Evolutionary conservation across 1,284 basidiomycete genomes (phyloP), one percentile per base, ranked within the genome.

Genomic region (Polyporus tsugae): DNA sequence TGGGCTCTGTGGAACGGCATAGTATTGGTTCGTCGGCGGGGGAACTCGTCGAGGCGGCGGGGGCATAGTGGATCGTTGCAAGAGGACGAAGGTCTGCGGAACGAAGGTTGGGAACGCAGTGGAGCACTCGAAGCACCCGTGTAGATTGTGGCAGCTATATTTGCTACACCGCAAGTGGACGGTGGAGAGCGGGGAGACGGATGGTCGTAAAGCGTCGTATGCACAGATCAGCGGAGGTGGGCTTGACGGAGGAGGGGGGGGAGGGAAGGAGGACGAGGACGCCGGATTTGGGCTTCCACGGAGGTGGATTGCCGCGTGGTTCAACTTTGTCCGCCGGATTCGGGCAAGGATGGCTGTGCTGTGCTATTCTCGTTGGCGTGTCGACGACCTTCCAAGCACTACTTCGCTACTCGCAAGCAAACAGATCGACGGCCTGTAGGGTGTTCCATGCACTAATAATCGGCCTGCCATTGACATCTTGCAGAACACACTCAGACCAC

Each of bases 1-100:
- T 29, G 86, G 85, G 74, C 83, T 87, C 69, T 86, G 85, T 4
- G 85, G 84, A 19, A 86, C 83, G 19, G 85, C 82, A 75, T 85
- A 82, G 75, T 85, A 86, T 6, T 81, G 81, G 61, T 81, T 82
- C 49, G 68, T 72, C n/a, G 80, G 80, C 1, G 79, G 76, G 52
- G 79, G 81, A 29, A 80, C 78, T 66, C 80, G 77, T 66, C 82
- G 77, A 39, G 79, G 78, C 63, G 78, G 78, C 69, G 78, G 77
- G 44, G 82, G 77, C 82, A 83, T 83, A 69, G 70, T 66, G 71
- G 64, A 52, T 59, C 60, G 60, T 66, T 42, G 60, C 60, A 62
- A 35, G 35, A 39, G 38, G 63, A 65, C 64, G 60, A 42, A 7
- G 25, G 42, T 22, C 13, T 46, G 41, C 25, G 36, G 33, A 53